These are phyloP conservation scores for Ricinus communis DNA, from an alignment of 345 rosid genomes.

Conservation along the genomic window DNA sequence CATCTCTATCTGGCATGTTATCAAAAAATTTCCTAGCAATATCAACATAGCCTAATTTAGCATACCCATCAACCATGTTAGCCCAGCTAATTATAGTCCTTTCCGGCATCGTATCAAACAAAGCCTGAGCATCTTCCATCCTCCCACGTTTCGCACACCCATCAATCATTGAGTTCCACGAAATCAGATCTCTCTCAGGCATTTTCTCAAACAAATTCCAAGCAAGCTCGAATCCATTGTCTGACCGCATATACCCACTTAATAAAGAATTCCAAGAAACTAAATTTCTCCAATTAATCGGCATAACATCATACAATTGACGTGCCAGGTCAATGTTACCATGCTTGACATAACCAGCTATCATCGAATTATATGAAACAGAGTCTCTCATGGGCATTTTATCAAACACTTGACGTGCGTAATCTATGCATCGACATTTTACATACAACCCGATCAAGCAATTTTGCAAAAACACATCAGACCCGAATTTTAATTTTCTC, in stretches of 20 bases:
- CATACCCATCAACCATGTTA: constrained; percentile 45
- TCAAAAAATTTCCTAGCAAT: constrained; percentile 36
- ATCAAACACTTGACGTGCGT: constrained; percentile 36
- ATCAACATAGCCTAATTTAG: constrained; percentile 34
- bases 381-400: constrained; percentile 41
- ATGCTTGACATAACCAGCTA: constrained; percentile 49
- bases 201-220: constrained; percentile 47
- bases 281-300: constrained; percentile 38
- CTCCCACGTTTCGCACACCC: constrained; percentile 39
- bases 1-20: constrained; percentile 44
- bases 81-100: constrained; percentile 48
- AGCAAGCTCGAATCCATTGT: constrained; percentile 41
- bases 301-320: constrained; percentile 52
- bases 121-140: constrained; percentile 38
- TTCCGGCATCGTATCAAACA: constrained; percentile 45
- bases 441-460: constrained; percentile 36
- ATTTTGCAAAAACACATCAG: constrained; percentile 40
- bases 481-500: constrained; percentile 33
- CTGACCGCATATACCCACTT: constrained; percentile 42
- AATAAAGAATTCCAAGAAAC: constrained; percentile 71
- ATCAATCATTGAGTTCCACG: constrained; percentile 52
- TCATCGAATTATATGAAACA: constrained; percentile 49
- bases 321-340: constrained; percentile 47
- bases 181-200: constrained; percentile 51
- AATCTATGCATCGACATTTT: constrained; percentile 23